A percentile compares a stretch with the other conserved stretches of the same genome.
These are phyloP conservation scores for Emericellopsis cladophorae DNA, from an alignment of 2,329 filamentous ascomycete genomes.

Conservation along the genomic window DNA sequence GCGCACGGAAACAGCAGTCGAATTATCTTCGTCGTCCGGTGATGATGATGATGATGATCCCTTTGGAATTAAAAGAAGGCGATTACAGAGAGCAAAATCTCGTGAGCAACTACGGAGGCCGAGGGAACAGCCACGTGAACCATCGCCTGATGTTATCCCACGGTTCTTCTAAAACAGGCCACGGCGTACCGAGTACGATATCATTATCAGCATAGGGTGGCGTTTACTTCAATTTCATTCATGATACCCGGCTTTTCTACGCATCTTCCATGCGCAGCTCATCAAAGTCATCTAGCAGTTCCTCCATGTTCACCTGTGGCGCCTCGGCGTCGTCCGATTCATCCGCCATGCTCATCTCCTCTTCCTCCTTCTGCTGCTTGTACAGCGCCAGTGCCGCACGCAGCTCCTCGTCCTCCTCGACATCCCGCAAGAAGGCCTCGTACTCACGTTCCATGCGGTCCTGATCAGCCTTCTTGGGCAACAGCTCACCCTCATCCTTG, in stretches of 20 bases:
- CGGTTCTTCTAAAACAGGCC: constrained; percentile 17
- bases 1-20: neutral
- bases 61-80: constrained; percentile 19
- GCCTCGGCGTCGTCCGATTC: constrained; percentile 50
- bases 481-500: constrained; percentile 76
- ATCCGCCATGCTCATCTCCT: constrained; percentile 53
- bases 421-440: constrained; percentile 91
- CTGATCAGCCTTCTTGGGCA: constrained; percentile 78
- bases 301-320: constrained; percentile 64
- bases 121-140: constrained; percentile 6
- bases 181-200: neutral
- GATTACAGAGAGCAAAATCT: constrained; percentile 15
- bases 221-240: constrained; percentile 1
- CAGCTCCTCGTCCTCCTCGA: constrained; percentile 89
- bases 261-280: constrained; percentile 63
- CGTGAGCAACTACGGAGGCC: constrained; percentile 12
- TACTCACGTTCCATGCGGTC: constrained; percentile 86
- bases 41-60: constrained; percentile 17
- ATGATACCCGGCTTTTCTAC: constrained; percentile 3
- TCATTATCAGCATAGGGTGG: neutral
- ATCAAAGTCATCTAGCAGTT: constrained; percentile 85
- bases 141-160: constrained; percentile 19
- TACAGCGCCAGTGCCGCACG: constrained; percentile 76
- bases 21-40: too few species aligned
- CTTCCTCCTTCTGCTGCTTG: constrained; percentile 51